Percentiles rank a stretch among this genome's conserved stretches.
phyloP scores from a whole-genome alignment of 257 asterid genomes.

The Parsonsia alboflavescens region DNA sequence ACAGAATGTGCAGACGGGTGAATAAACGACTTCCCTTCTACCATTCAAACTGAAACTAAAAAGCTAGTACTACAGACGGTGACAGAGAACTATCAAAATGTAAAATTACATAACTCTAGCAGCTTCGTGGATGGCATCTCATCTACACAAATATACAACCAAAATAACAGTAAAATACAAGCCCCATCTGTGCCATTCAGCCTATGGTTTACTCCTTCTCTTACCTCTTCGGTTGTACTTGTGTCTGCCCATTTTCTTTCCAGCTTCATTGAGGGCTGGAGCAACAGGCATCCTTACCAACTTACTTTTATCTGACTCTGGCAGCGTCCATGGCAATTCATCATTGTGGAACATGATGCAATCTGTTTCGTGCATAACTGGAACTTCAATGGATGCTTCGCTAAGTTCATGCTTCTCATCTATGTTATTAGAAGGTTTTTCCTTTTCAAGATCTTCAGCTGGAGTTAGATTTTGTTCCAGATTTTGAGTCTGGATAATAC shows the following conservation, averaged over 20 bases:
- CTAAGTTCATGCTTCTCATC: constrained; percentile 37
- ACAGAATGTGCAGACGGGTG: too few species aligned
- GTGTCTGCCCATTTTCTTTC: constrained; percentile 27
- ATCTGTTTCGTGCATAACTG: constrained; percentile 36
- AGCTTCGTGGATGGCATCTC: neutral
- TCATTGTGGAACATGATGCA: constrained; percentile 28
- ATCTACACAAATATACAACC: neutral
- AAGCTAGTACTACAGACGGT: too few species aligned
- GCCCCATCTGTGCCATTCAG: neutral
- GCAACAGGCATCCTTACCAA: constrained; percentile 15
- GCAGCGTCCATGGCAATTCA: constrained; percentile 27
- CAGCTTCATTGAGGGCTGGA: constrained; percentile 29
- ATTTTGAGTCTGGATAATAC: constrained; percentile 16
- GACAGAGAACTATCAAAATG: neutral
- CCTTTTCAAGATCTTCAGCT: constrained; percentile 10
- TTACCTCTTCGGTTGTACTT: constrained; percentile 30
- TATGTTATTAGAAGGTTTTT: constrained; percentile 8
- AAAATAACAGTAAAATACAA: neutral
- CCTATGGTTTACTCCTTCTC: constrained; percentile 38
- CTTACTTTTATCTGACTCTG: constrained; percentile 21
- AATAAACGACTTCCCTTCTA: too few species aligned
- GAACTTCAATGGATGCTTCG: constrained; percentile 50
- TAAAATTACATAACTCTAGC: neutral
- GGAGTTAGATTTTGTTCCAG: constrained; percentile 16
- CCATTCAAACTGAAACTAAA: too few species aligned